Evolutionary conservation across 345 rosid species (phyloP), one percentile per base, ranked within the genome.

Genomic region (Eucalyptus regnans): DNA sequence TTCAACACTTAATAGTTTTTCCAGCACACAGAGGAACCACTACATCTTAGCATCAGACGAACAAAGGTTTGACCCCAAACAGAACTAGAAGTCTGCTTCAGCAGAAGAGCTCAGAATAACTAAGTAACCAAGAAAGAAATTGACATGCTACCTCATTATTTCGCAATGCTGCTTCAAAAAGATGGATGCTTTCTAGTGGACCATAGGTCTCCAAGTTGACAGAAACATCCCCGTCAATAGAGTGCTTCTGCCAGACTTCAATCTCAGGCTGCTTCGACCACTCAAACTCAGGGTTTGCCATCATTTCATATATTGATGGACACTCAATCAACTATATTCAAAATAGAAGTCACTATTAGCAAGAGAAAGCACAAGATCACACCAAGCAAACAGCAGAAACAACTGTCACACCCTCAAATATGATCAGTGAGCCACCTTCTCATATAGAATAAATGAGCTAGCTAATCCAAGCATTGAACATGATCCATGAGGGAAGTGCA

Each of bases 261-360:
- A 96, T 94, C 92, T 94, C 89, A 27, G 99, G 99, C 87, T 93
- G 93, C 86, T 84, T 94, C 86, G 90, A 88, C 98, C 98, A 96
- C 79, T 90, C 91, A 89, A 96, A 97, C 84, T 91, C 92, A 48
- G 99, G 97, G 94, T 97, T 97, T 90, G 92, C 92, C 96, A 97
- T 86, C 99, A 97, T 97, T 93, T 97, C 98, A 84, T 97, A 97
- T 60, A 97, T 93, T 33, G 99, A 96, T 51, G 98, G 99, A 87
- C 98, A 97, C 91, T 97, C 99, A 37, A 96, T 90, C 93, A 97
- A 92, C 99, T 97, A 86, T 85, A 15, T 76, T 76, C 83, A 76
- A 37, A 64, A 76, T 76, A 76, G 8, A 86, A 64, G 14, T 7
- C 50, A 48, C 49, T 50, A n/a, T 27, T 23, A 37, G 50, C 41